Percentiles rank a stretch among this genome's conserved stretches.
These are phyloP conservation scores for Chlamydomonas eustigma DNA, from an alignment of 139 green algal species.

Conservation along the genomic window DNA sequence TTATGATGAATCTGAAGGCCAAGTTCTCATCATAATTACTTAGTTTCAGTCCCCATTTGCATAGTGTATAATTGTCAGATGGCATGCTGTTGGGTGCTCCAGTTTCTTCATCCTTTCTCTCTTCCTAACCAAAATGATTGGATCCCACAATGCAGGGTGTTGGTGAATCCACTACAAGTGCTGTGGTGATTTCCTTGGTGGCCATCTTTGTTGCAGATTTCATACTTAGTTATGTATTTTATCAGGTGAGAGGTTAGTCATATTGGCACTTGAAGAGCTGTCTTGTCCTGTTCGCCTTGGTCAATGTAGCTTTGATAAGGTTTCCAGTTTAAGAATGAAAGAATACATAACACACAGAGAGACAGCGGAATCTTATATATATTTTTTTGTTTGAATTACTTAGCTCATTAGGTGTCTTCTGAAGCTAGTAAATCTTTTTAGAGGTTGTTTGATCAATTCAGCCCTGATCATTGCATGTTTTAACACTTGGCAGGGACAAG, in stretches of 20 bases:
- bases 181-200: slow-evolving; percentile 96
- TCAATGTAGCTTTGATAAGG: too few species aligned
- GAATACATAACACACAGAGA: not conserved
- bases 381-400: not conserved
- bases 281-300: too few species aligned
- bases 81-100: too few species aligned
- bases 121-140: too few species aligned
- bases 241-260: slow-evolving; percentile 57
- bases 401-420: not conserved
- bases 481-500: slow-evolving; percentile 1
- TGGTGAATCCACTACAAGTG: slow-evolving; percentile 92
- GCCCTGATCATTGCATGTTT: not conserved
- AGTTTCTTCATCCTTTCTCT: too few species aligned
- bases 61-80: too few species aligned
- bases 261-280: too few species aligned
- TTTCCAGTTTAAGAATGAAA: not conserved
- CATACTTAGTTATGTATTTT: slow-evolving; percentile 91
- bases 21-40: too few species aligned
- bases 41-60: too few species aligned
- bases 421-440: not conserved
- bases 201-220: slow-evolving; percentile 98
- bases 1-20: too few species aligned
- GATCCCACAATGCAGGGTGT: too few species aligned
- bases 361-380: not conserved
- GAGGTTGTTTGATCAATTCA: not conserved